Evolutionary conservation across 768 basidiomycete genomes (phyloP).

Genomic region (Tricholoma bakamatsutake): DNA sequence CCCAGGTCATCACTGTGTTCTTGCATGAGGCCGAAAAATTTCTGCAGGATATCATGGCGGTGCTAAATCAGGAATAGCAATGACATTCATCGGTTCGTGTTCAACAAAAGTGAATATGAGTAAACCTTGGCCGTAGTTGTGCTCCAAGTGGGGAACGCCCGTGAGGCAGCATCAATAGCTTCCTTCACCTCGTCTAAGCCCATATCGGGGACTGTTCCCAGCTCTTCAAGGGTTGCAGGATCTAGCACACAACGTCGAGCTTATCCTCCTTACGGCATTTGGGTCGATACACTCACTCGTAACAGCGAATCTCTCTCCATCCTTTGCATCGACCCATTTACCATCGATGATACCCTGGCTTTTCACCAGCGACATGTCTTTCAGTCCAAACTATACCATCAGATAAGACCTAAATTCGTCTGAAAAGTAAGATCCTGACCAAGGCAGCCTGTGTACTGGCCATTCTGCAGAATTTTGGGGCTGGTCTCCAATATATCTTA

Average conservation of each 20-base stretch:
- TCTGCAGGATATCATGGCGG: constrained; percentile 79
- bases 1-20: constrained; percentile 84
- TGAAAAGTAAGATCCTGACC: constrained; percentile 18
- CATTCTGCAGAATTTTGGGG: constrained; percentile 38
- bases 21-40: constrained; percentile 73
- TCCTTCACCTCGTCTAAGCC: constrained; percentile 74
- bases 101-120: background rate
- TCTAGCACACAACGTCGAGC: constrained; percentile 40
- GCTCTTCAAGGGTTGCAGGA: constrained; percentile 78
- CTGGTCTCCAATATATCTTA: constrained; percentile 1
- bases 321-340: constrained; percentile 79
- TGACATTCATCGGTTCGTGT: background rate
- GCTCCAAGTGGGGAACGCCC: constrained; percentile 82
- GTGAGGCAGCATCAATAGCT: constrained; percentile 78
- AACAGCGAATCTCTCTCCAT: constrained; percentile 66
- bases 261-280: background rate
- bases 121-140: constrained; percentile 80
- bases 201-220: constrained; percentile 90
- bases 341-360: constrained; percentile 78
- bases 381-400: constrained; percentile 56
- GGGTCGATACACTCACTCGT: constrained; percentile 48
- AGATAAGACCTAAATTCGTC: background rate
- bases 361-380: constrained; percentile 70
- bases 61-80: constrained; percentile 34
- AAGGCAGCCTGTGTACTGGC: constrained; percentile 46